Conservation (phyloP, 2,329 filamentous ascomycete species). For the Botrytis tulipae region DNA sequence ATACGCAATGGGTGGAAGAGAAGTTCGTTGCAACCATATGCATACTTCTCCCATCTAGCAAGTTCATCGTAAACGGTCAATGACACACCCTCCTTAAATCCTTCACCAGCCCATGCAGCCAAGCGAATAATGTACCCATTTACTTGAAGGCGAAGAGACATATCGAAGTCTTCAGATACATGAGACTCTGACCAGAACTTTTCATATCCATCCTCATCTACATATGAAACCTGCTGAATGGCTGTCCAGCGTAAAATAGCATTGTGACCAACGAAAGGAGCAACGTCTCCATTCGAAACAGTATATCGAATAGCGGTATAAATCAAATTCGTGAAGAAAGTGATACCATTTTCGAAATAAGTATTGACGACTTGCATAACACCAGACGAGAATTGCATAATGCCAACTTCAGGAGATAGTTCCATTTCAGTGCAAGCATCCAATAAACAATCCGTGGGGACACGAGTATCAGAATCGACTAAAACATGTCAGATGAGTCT, state of each 20-base stretch:
- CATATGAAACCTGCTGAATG: conserved; percentile 70
- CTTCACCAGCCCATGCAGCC: conserved; percentile 70
- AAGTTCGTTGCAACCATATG: conserved; percentile 79
- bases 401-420: conserved; percentile 72
- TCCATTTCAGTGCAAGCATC: conserved; percentile 83
- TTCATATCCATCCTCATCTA: conserved; percentile 68
- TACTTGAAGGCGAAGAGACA: conserved; percentile 73
- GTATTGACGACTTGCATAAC: conserved; percentile 77
- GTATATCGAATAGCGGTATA: conserved; percentile 75
- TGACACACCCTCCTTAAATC: conserved; percentile 80
- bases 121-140: conserved; percentile 71
- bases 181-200: conserved; percentile 82
- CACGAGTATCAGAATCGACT: conserved; percentile 75
- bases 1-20: conserved; percentile 74
- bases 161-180: conserved; percentile 79
- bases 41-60: conserved; percentile 84
- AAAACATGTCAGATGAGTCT: conserved; percentile 24
- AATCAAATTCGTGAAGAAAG: conserved; percentile 71
- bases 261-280: conserved; percentile 80
- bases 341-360: conserved; percentile 70
- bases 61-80: conserved; percentile 83
- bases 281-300: conserved; percentile 74
- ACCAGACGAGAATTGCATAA: conserved; percentile 74
- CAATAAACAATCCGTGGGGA: conserved; percentile 72
- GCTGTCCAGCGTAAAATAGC: conserved; percentile 74